Evolutionary conservation across 768 basidiomycete species (phyloP), one percentile per base, ranked within the genome.

Genomic region (Russula olivacea): DNA sequence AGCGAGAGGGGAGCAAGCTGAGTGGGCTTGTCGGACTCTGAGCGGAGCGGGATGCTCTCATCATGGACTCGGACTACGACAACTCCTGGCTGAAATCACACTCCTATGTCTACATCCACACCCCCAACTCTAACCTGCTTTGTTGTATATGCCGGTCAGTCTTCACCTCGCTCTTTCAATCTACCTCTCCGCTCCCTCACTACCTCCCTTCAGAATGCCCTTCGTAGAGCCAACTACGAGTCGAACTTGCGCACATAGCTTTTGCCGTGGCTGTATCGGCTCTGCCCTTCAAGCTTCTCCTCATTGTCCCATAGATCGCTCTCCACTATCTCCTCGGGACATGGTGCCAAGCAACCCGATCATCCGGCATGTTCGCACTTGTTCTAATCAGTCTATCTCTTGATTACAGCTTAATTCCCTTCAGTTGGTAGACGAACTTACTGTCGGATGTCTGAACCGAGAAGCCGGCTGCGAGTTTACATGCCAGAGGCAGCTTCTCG

Each of bases 231-330:
- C 93, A 11, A 80, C 80, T 1, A 89, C 88, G 0, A 86, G 90
- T 0, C 80, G 74, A 45, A 83, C 86, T 9, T 95, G 93, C 68
- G 78, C 82, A 63, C 93, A 93, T 71, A 95, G 91, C 0, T 95
- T 95, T 72, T 96, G 93, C 72, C 74, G 75, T n/a, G 86, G 84
- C 34, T 96, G 93, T 70, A 89, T 94, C 63, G 68, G 76, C n/a
- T 77, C 79, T 55, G 89, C 93, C 0, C 79, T 95, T 4, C 72
- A 74, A 14, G 82, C 88, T 63, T 83, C 85, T 8, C 76, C 80
- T 0, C 85, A 86, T 64, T 96, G 93, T 72, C 93, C 93, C 12
- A 84, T 96, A 34, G 93, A 95, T 74, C 83, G 93, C 23, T 86
- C 83, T 15, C 78, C 84, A 0, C 77, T 95, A 36, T 73, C 76